A percentile compares a stretch with the other conserved stretches of the same genome.
Evolutionary conservation across 345 rosid genomes (phyloP).

Genomic region (Lepidium sativum): DNA sequence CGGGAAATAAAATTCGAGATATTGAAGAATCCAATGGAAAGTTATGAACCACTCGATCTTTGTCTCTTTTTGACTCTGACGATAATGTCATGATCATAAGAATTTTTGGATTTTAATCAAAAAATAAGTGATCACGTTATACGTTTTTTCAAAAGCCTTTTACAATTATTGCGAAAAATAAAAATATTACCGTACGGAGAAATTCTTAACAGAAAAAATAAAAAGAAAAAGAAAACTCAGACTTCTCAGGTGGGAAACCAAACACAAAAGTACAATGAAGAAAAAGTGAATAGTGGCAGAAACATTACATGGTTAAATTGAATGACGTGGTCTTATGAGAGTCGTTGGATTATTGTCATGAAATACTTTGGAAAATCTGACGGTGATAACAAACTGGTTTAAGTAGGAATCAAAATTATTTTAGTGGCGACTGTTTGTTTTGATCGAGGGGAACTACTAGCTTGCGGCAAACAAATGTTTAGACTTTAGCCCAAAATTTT

Average conservation of each 20-base stretch:
- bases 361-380: too few species aligned
- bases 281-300: too few species aligned
- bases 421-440: too few species aligned
- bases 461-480: too few species aligned
- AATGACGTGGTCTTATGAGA: constrained; percentile 6
- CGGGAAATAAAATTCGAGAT: neutral
- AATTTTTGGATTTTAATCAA: constrained; percentile 22
- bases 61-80: constrained; percentile 30
- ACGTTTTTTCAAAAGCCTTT: neutral
- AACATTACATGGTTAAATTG: too few species aligned
- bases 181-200: constrained; percentile 4
- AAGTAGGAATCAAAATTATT: too few species aligned
- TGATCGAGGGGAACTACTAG: too few species aligned
- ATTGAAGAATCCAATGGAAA: constrained; percentile 28
- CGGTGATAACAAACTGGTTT: too few species aligned
- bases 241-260: constrained; percentile 32
- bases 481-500: too few species aligned
- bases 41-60: constrained; percentile 25
- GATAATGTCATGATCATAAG: constrained; percentile 25
- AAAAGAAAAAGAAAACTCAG: constrained; percentile 23
- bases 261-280: constrained; percentile 18
- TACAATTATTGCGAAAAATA: constrained; percentile 10
- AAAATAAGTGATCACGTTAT: constrained; percentile 28
- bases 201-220: constrained; percentile 1
- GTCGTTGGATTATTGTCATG: too few species aligned